Percentiles rank a stretch among this genome's conserved stretches.
Evolutionary conservation across 2,329 filamentous ascomycete genomes (phyloP).

Genomic region (Diaporthe sp.): DNA sequence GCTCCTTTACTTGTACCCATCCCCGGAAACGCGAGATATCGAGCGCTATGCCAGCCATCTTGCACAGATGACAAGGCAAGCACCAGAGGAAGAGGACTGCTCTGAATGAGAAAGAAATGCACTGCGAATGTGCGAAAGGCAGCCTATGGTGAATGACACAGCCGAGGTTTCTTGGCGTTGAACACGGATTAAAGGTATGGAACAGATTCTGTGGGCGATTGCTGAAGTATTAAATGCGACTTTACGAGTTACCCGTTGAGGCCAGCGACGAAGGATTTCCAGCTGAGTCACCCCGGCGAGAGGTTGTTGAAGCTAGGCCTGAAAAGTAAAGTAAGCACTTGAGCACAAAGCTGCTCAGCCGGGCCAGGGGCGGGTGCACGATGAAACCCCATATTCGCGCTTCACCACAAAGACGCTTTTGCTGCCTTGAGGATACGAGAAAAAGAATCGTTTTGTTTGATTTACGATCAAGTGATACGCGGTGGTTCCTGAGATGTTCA

Average conservation of each 20-base stretch:
- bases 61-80: background rate
- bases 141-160: too few relatives aligned
- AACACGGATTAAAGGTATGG: too few relatives aligned
- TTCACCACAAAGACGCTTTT: background rate
- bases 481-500: too few relatives aligned
- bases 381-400: background rate
- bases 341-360: background rate
- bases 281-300: slow-evolving; percentile 11
- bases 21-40: slow-evolving; percentile 3
- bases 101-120: background rate
- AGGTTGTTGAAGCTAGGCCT: slow-evolving; percentile 19
- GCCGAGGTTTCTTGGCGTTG: background rate
- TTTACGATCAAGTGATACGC: too few relatives aligned
- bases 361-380: background rate
- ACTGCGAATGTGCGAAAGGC: too few relatives aligned
- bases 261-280: background rate
- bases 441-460: too few relatives aligned
- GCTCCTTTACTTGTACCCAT: background rate
- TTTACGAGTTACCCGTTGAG: too few relatives aligned
- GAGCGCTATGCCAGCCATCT: background rate
- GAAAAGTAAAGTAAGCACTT: slow-evolving; percentile 13
- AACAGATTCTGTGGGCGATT: background rate
- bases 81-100: background rate
- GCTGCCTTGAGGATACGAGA: background rate
- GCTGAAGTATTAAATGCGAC: background rate